A percentile compares a stretch with the other conserved stretches of the same genome.
phyloP scores from a whole-genome alignment of 169 alveolate species.

The Eimeria mitis region DNA sequence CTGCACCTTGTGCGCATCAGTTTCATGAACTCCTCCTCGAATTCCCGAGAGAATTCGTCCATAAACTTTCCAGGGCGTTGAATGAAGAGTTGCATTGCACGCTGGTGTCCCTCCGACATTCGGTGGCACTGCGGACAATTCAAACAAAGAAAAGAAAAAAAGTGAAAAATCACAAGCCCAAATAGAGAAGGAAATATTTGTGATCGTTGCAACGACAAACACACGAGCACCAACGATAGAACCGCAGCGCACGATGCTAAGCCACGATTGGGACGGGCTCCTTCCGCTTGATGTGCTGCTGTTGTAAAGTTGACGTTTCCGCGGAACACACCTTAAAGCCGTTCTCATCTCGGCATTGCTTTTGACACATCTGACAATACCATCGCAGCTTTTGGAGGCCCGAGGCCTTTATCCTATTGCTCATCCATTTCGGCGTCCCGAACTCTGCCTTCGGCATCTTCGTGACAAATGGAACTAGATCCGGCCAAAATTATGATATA shows the following conservation, averaged over 20 bases:
- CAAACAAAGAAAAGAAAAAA: neutral
- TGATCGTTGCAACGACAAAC: neutral
- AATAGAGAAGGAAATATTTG: neutral
- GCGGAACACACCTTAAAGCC: conserved; percentile 92
- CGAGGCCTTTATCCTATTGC: conserved; percentile 96
- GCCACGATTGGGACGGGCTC: neutral
- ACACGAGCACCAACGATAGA: neutral
- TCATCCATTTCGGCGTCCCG: conserved; percentile 97
- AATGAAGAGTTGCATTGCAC: conserved; percentile 96
- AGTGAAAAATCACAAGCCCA: neutral
- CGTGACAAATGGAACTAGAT: neutral
- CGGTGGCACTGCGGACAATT: conserved; percentile 91
- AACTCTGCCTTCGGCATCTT: conserved; percentile 91
- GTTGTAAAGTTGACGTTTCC: neutral
- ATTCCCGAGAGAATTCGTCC: conserved; percentile 95
- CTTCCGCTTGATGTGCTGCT: neutral
- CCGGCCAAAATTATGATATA: neutral
- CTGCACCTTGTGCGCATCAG: conserved; percentile 90
- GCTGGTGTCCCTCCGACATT: conserved; percentile 95
- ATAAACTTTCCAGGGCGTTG: conserved; percentile 94
- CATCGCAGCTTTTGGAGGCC: conserved; percentile 97
- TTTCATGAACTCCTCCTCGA: conserved; percentile 94
- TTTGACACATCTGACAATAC: conserved; percentile 98
- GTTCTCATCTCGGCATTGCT: conserved; percentile 97
- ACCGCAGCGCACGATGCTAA: neutral